These are phyloP conservation scores for Aspergillus chevalieri DNA, from an alignment of 2,329 filamentous ascomycete genomes.

Conservation along the genomic window DNA sequence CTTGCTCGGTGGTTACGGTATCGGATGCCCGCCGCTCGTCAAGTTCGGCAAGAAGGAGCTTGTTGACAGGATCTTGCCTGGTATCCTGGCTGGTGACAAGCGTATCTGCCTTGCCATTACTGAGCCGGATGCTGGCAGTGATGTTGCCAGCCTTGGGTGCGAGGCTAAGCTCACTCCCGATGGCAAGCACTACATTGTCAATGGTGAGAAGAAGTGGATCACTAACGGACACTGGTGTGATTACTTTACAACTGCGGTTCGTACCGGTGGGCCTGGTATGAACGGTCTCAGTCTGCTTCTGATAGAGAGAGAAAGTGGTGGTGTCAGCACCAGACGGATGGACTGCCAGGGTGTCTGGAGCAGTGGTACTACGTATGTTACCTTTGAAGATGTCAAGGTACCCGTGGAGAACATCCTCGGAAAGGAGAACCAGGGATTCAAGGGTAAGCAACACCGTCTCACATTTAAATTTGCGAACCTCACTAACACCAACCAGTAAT, in stretches of 20 bases:
- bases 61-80: slow-evolving; percentile 80
- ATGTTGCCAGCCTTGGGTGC: slow-evolving; percentile 91
- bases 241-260: slow-evolving; percentile 95
- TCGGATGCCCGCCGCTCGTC: slow-evolving; percentile 83
- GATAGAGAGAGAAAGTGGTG: slow-evolving; percentile 77
- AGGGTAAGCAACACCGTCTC: slow-evolving; percentile 45
- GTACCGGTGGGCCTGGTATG: slow-evolving; percentile 84
- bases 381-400: slow-evolving; percentile 98
- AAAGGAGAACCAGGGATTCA: slow-evolving; percentile 97
- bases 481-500: slow-evolving; percentile 54
- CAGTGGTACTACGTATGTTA: slow-evolving; percentile 92
- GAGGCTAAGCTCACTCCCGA: slow-evolving; percentile 93
- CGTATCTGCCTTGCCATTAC: slow-evolving; percentile 96
- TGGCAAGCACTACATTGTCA: slow-evolving; percentile 98
- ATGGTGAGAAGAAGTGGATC: slow-evolving; percentile 99
- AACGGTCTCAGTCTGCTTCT: slow-evolving; percentile 85
- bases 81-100: slow-evolving; percentile 86
- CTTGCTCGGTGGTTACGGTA: slow-evolving; percentile 91
- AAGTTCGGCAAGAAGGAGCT: slow-evolving; percentile 85
- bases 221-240: slow-evolving; percentile 96
- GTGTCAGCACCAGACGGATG: slow-evolving; percentile 91
- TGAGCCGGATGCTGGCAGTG: slow-evolving; percentile 88
- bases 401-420: slow-evolving; percentile 98
- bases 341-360: slow-evolving; percentile 98
- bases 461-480: neutral